A percentile compares a stretch with the other conserved stretches of the same genome.
phyloP scores from a whole-genome alignment of 495 filamentous ascomycete genomes.

The Hypoxylon intermedium region DNA sequence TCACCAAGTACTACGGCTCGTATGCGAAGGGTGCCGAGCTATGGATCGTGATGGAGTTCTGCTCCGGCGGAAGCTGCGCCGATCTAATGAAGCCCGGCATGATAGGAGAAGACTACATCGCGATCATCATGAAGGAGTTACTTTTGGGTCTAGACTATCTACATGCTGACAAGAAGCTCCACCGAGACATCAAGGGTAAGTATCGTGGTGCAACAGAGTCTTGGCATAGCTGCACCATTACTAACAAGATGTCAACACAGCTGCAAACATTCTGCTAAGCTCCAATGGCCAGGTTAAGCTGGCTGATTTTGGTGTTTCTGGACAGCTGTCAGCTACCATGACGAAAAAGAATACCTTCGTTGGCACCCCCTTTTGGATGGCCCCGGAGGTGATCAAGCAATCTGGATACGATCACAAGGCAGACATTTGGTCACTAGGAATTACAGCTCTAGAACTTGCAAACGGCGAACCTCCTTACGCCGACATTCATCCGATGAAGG shows the following conservation, averaged over 20 bases:
- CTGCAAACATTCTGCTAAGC: conserved; percentile 87
- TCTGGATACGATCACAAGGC: conserved; percentile 98
- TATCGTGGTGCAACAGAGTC: not conserved
- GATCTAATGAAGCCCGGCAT: conserved; percentile 90
- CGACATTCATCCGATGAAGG: conserved; percentile 99
- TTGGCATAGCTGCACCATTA: not conserved
- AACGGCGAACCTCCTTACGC: conserved; percentile 94
- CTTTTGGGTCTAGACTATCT: conserved; percentile 91
- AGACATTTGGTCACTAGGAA: conserved; percentile 98
- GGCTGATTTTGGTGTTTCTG: conserved; percentile 96
- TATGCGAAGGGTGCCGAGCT: conserved; percentile 93
- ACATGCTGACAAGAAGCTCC: conserved; percentile 92
- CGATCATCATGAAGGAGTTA: conserved; percentile 89
- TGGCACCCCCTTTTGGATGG: conserved; percentile 99
- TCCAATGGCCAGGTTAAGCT: conserved; percentile 94
- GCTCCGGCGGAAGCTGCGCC: conserved; percentile 88
- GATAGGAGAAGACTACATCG: conserved; percentile 93
- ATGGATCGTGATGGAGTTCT: conserved; percentile 98
- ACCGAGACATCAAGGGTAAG: conserved; percentile 94
- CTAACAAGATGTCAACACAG: conserved; percentile 53
- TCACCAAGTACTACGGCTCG: conserved; percentile 96
- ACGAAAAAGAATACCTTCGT: conserved; percentile 99
- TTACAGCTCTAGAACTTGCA: conserved; percentile 92
- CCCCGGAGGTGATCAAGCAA: conserved; percentile 97
- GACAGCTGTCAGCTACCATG: conserved; percentile 98